These are phyloP conservation scores for Baeospora myosura DNA, from an alignment of 1,284 basidiomycete genomes.

Conservation along the genomic window DNA sequence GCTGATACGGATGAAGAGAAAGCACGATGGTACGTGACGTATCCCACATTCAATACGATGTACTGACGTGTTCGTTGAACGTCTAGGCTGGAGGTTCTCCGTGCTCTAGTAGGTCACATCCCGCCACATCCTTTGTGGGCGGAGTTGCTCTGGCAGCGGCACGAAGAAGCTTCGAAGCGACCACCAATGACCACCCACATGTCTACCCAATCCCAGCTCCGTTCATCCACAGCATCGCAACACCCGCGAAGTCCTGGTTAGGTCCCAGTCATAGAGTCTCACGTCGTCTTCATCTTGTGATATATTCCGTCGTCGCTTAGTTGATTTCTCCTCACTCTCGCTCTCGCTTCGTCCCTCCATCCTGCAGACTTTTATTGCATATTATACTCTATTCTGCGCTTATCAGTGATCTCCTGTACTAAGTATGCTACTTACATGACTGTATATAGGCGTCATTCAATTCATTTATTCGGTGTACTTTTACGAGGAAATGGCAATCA, in stretches of 20 bases:
- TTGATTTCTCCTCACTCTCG: background rate
- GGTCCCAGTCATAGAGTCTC: no score
- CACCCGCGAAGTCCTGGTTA: no score
- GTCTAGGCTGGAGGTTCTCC: constrained; percentile 73
- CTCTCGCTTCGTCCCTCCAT: background rate
- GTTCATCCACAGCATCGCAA: background rate
- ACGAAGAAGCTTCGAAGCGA: constrained; percentile 32
- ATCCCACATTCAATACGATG: constrained; percentile 7
- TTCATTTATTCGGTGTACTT: no score
- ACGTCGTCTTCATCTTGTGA: no score
- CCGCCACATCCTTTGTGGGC: constrained; percentile 89
- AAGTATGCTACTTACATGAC: no score
- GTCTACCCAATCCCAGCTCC: background rate
- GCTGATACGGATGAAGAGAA: constrained; percentile 91
- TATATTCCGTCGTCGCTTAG: background rate
- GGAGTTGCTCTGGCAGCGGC: constrained; percentile 76
- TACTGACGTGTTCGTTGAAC: constrained; percentile 8
- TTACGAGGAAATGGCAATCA: no score
- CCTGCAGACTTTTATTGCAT: background rate
- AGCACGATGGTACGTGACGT: constrained; percentile 63
- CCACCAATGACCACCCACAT: background rate
- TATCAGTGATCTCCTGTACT: no score
- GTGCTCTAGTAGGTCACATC: constrained; percentile 76
- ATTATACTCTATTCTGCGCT: no score
- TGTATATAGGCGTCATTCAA: no score